These are phyloP conservation scores for Eucalyptus paniculata DNA, from an alignment of 345 rosid species.

Conservation along the genomic window DNA sequence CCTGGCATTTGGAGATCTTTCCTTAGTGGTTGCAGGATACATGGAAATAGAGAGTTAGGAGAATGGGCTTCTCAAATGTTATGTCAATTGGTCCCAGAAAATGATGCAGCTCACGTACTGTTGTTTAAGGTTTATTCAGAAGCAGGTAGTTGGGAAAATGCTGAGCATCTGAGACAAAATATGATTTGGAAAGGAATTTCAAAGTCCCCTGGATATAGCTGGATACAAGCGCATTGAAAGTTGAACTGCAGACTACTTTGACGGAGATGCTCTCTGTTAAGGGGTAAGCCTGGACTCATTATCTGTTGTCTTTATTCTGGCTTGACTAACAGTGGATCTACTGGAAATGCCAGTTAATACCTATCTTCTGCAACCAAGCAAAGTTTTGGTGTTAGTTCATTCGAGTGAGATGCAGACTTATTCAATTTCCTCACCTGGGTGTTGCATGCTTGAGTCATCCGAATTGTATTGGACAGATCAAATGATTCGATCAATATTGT, in stretches of 20 bases:
- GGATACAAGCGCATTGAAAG: constrained; percentile 2
- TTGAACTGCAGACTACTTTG: not conserved
- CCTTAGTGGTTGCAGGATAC: constrained; percentile 26
- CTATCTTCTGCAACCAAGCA: not conserved
- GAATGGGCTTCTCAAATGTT: constrained; percentile 23
- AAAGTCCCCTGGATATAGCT: constrained; percentile 17
- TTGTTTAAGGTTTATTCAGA: constrained; percentile 18
- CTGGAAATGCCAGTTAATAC: not conserved
- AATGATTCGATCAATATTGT: not conserved
- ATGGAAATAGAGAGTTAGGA: constrained; percentile 19
- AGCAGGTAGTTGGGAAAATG: constrained; percentile 24
- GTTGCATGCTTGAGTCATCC: not conserved
- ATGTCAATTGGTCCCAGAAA: constrained; percentile 12
- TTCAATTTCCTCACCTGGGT: not conserved
- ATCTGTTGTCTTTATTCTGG: not conserved
- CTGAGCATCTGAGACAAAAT: constrained; percentile 1
- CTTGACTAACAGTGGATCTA: not conserved
- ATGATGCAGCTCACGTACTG: constrained; percentile 13
- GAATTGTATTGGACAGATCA: not conserved
- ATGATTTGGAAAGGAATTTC: not conserved
- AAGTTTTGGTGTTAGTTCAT: not conserved
- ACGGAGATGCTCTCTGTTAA: not conserved
- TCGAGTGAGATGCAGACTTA: not conserved
- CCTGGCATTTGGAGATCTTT: constrained; percentile 26
- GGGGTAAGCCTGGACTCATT: not conserved